Evolutionary conservation across 1,284 basidiomycete genomes (phyloP), one percentile per base, ranked within the genome.

Genomic region (Vanrija humicola): DNA sequence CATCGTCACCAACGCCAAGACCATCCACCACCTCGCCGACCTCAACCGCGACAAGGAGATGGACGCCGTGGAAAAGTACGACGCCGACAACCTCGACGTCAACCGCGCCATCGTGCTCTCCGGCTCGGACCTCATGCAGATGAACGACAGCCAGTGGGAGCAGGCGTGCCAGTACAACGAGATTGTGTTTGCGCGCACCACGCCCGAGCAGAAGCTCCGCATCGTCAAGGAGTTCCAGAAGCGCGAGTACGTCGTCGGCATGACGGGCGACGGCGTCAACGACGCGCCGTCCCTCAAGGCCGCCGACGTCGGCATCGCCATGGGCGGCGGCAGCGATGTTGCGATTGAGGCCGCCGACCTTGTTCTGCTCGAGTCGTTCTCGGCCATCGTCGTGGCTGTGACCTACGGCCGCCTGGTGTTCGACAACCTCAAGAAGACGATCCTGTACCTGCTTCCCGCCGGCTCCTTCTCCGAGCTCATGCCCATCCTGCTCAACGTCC

Each of bases 141-240:
- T 82, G 73, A 76, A 72, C 15, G 73, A 79, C 19, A 42, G 63
- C 6, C 79, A 83, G 54, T 84, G 83, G 83, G 77, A 82, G 45
- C 70, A 74, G 51, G 76, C 81, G 19, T 80, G 79, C 45, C 67
- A 79, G 48, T 87, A 84, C 68, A 78, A 82, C 28, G 86, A 88
- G 67, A 80, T 88, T 54, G 86, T 88, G 8, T 88, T 88, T 58
- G 84, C 86, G 1, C 80, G 86, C 29, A 88, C 86, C 1, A 85
- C 84, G 0, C 86, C 86, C 0, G 84, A 87, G 67, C 84, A 86
- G 72, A 89, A 89, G 70, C 76, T 88, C 16, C 78, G 80, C 38
- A 88, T 88, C 56, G 86, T 88, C 55, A 81, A 82, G 55, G 80
- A 82, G 48, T 80, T 85, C 59, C 83, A 85, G 66, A 72, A 70